Evolutionary conservation across 176 grass and related monocot genomes (phyloP), one percentile per base, ranked within the genome.

Genomic region (Eleusine indica): DNA sequence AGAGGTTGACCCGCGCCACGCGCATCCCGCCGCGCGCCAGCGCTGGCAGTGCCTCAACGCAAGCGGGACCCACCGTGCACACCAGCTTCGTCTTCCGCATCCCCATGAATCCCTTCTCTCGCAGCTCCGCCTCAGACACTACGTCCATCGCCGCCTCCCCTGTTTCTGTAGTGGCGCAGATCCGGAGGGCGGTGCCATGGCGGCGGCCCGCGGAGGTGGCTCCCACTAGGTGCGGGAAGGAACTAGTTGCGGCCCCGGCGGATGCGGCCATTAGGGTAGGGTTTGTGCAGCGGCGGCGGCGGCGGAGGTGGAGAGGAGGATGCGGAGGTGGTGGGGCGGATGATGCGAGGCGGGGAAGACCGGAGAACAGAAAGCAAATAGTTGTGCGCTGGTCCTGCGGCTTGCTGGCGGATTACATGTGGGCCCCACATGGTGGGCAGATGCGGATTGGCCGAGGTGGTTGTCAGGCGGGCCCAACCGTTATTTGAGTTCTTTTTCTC

Each of bases 31-130:
- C 85, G 13, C 85, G 84, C 41, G 90, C 93, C 25, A 94, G 90
- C 75, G 67, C 80, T 79, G 88, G 87, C 46, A 94, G 78, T 66
- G 47, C 74, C 42, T 83, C 84, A 21, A 89, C 53, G 79, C 87
- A 90, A 16, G 87, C 85, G 0, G 90, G 93, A 0, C 93, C 93
- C 67, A 92, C 82, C 72, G 90, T 94, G 87, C 93, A 94, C 4
- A 94, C 82, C 65, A 92, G 71, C 75, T 94, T 92, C 66, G 87
- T 94, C 87, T 89, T 89, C 29, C 87, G 66, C 79, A 91, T 76
- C 49, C 87, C 87, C 87, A 91, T 89, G 85, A 94, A 92, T 25
- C 93, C 90, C 82, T 90, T 94, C 64, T 94, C 90, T 71, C 77
- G 74, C 49, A 92, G 78, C 85, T 94, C 93, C 58, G 89, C 84